Base-by-base conservation (phyloP, 169 alveolate species). In the Plasmodium vinckei region DNA sequence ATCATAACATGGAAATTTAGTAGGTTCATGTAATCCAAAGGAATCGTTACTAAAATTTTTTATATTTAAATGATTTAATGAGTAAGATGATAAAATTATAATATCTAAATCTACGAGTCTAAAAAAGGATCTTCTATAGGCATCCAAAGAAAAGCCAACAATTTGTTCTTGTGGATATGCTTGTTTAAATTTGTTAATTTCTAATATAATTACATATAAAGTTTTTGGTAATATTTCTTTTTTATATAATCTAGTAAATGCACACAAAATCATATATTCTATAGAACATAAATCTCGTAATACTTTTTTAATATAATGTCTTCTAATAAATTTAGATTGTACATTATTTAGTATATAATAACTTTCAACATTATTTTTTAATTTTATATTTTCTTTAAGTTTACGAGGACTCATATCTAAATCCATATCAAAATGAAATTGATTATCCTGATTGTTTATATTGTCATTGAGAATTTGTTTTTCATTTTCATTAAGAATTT, bases 141-240 rank as follows among this genome's bases (percentile, higher is more conserved):
- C 88, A 63, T 77, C 88, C 7, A 77, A 39, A 0, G 88, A 77
- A 53, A 77, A 77, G 7, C 88, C 88, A 13, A 77, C 57, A 63
- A 77, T 77, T 69, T 77, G 88, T 64, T 77, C 88, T 64, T 77
- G 88, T 19, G 88, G 88, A 64, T 77, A 77, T 15, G 88, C 88
- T 63, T 77, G 88, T 51, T 77, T 77, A 65, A 77, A 77, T 77
- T 77, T 77, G 25, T 77, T 77, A 51, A 77, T 77, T 64, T 77
- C 88, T 64, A 77, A 56, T 39, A 77, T 63, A 23, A 77, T 77
- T 15, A 77, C 88, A 77, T 77, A 77, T 9, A 77, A 51, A 5
- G 88, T 77, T 49, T 77, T 77, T 49, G 88, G 88, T 49, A 77
- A 68, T 63, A 77, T 46, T 44, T 77, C 88, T 51, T 77, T 77